phyloP scores from a whole-genome alignment of 805 yeast genomes.

The Candida ulmi region DNA sequence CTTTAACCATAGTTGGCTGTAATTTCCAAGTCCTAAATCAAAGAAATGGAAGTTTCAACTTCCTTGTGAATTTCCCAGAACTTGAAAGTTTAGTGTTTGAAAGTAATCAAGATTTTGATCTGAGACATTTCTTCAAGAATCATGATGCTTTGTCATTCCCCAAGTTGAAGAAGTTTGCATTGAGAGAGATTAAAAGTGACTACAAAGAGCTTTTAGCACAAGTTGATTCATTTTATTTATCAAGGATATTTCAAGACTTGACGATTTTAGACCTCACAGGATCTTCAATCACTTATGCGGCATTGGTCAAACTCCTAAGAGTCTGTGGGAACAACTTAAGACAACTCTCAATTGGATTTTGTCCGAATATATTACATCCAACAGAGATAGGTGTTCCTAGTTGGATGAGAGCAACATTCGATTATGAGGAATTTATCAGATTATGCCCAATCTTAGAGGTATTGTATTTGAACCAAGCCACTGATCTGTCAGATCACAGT shows the following conservation, averaged over 20 bases:
- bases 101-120: constrained; percentile 14
- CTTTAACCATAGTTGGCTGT: constrained; percentile 17
- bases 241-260: constrained; percentile 11
- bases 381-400: not conserved
- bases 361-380: constrained; percentile 13
- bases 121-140: constrained; percentile 11
- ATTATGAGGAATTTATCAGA: constrained; percentile 15
- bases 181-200: constrained; percentile 15
- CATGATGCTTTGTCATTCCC: constrained; percentile 15
- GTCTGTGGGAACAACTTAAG: constrained; percentile 9
- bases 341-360: constrained; percentile 17
- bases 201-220: constrained; percentile 12
- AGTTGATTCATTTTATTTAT: constrained; percentile 9
- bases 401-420: constrained; percentile 10
- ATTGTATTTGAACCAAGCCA: constrained; percentile 18
- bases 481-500: constrained; percentile 19
- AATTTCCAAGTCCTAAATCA: constrained; percentile 13
- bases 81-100: constrained; percentile 17
- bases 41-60: constrained; percentile 16
- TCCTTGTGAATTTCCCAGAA: constrained; percentile 15
- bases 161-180: constrained; percentile 9
- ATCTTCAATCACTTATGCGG: constrained; percentile 19
- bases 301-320: constrained; percentile 11
- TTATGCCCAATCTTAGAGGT: constrained; percentile 13
- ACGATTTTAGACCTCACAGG: constrained; percentile 17